Conservation (phyloP, 192 early-diverging fungal genomes). For the Coemansia sp. region DNA sequence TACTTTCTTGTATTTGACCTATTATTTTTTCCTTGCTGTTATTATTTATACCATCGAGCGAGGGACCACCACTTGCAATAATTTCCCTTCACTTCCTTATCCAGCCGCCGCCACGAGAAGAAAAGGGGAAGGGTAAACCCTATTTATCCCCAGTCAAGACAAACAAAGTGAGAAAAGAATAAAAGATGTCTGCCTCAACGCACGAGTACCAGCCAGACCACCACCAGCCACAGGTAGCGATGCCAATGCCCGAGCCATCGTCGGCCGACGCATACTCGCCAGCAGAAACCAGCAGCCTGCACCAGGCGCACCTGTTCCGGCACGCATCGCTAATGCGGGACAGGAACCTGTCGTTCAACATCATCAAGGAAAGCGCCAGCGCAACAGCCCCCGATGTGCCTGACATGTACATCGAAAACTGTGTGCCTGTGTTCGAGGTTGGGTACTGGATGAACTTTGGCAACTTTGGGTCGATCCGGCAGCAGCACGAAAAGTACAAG, state of each 20-base stretch:
- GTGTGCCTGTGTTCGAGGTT: slow-evolving; percentile 49
- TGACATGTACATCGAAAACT: slow-evolving; percentile 32
- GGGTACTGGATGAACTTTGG: slow-evolving; percentile 57
- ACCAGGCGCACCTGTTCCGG: slow-evolving; percentile 29
- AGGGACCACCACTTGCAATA: too few species aligned
- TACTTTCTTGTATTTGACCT: too few species aligned
- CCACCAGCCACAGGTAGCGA: background rate
- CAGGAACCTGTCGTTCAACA: slow-evolving; percentile 38
- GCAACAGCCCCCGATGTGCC: background rate
- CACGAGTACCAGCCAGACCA: background rate
- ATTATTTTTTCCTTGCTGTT: too few species aligned
- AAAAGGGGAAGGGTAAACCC: too few species aligned
- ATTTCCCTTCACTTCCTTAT: too few species aligned
- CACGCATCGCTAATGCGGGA: slow-evolving; percentile 45
- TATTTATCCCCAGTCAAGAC: too few species aligned
- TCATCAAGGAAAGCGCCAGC: slow-evolving; percentile 3
- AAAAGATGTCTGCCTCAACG: slow-evolving; percentile 3
- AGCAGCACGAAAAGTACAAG: slow-evolving; percentile 48
- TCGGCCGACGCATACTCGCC: background rate
- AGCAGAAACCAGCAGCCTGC: slow-evolving; percentile 8
- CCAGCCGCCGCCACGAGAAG: too few species aligned
- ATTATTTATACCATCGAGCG: too few species aligned
- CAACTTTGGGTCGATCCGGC: slow-evolving; percentile 44
- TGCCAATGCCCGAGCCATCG: slow-evolving; percentile 1
- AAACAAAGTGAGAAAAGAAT: too few species aligned